Conservation (phyloP, 1,139 yeast species). For the Hansenula sp. region DNA sequence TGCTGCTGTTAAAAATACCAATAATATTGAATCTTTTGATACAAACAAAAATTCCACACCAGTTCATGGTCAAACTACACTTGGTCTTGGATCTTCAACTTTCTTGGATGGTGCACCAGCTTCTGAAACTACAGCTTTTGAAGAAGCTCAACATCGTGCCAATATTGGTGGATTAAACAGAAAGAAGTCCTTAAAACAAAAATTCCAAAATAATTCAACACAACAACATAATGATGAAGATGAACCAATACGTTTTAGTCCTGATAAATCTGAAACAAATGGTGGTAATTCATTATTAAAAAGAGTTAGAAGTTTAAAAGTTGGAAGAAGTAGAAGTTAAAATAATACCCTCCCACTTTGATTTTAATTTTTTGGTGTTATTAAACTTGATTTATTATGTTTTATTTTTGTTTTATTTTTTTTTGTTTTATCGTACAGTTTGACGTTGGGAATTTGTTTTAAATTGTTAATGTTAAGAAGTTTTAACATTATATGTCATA, state of each 20-base stretch:
- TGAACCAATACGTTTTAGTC: slow-evolving; percentile 18
- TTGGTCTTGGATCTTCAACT: slow-evolving; percentile 89
- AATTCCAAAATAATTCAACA: slow-evolving; percentile 31
- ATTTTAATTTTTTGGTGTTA: neutral
- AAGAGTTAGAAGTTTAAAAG: slow-evolving; percentile 86
- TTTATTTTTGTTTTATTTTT: neutral
- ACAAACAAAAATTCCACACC: slow-evolving; percentile 63
- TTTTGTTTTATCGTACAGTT: too few relatives aligned
- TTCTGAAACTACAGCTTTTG: slow-evolving; percentile 44
- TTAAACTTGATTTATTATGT: neutral
- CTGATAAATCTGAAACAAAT: slow-evolving; percentile 6
- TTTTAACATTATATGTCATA: too few relatives aligned
- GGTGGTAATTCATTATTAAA: slow-evolving; percentile 55
- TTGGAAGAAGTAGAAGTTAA: slow-evolving; percentile 36
- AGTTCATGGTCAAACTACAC: slow-evolving; percentile 79
- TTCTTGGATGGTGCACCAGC: slow-evolving; percentile 98
- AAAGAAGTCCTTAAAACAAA: slow-evolving; percentile 72
- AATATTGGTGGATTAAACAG: slow-evolving; percentile 46
- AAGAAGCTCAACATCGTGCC: slow-evolving; percentile 24
- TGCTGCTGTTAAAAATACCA: slow-evolving; percentile 43
- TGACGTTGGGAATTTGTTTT: too few relatives aligned
- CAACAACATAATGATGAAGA: slow-evolving; percentile 28
- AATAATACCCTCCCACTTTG: neutral
- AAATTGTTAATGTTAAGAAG: too few relatives aligned
- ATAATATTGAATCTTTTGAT: slow-evolving; percentile 64